A percentile compares a stretch with the other conserved stretches of the same genome.
These are phyloP conservation scores for Carallia pectinifolia DNA, from an alignment of 345 rosid species.

Conservation along the genomic window DNA sequence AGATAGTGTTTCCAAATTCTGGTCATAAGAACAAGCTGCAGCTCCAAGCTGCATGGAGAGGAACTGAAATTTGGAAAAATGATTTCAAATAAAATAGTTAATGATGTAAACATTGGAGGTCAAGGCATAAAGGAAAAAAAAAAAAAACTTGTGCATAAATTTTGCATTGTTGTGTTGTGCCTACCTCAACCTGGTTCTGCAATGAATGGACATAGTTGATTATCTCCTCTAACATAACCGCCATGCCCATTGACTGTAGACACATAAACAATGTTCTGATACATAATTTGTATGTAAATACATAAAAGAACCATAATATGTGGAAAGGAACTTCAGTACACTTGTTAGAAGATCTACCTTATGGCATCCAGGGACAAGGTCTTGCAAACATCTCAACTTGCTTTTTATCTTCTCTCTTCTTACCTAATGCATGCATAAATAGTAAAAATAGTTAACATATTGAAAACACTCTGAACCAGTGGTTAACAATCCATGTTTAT, in stretches of 20 bases:
- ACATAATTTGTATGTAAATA: background rate
- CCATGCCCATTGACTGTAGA: constrained; percentile 33
- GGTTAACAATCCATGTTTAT: background rate
- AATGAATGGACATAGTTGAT: constrained; percentile 33
- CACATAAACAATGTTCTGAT: background rate
- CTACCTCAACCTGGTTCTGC: constrained; percentile 38
- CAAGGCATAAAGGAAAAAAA: background rate
- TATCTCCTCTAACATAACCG: constrained; percentile 35
- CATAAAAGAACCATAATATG: too few species aligned
- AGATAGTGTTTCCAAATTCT: constrained; percentile 18
- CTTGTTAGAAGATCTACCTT: constrained; percentile 8
- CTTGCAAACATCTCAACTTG: constrained; percentile 31
- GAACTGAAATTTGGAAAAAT: constrained; percentile 33
- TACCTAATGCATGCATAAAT: constrained; percentile 11
- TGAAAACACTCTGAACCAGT: background rate
- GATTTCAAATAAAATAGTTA: background rate
- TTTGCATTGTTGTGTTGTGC: background rate
- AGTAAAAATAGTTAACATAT: background rate
- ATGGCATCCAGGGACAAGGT: constrained; percentile 33
- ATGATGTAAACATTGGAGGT: background rate
- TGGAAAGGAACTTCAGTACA: too few species aligned
- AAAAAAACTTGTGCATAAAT: background rate
- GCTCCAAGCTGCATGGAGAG: constrained; percentile 59
- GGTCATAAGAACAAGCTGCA: constrained; percentile 30
- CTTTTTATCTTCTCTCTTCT: constrained; percentile 30